Percentiles rank a stretch among this genome's conserved stretches.
phyloP scores from a whole-genome alignment of 129 eudicot species.

The Centaurea solstitialis region DNA sequence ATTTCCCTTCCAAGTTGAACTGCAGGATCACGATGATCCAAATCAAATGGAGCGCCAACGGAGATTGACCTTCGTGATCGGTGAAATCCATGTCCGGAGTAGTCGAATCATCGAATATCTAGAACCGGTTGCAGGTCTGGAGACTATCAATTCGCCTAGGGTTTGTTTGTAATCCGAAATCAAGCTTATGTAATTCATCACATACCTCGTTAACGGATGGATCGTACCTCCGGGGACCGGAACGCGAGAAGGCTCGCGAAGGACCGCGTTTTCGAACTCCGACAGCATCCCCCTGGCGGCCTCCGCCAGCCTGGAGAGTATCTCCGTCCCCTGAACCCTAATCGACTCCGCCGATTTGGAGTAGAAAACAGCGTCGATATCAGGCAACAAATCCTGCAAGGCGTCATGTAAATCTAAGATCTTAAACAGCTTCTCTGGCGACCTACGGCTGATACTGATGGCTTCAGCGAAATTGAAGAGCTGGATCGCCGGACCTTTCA shows the following conservation, averaged over 20 bases:
- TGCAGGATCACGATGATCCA: conserved; percentile 61
- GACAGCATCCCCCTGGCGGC: conserved; percentile 73
- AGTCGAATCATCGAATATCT: conserved; percentile 54
- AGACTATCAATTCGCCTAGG: conserved; percentile 54
- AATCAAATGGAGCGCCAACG: conserved; percentile 62
- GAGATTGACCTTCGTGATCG: conserved; percentile 54
- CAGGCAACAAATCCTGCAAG: conserved; percentile 62
- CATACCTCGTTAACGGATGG: conserved; percentile 86
- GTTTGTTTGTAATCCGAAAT: conserved; percentile 72
- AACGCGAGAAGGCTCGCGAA: conserved; percentile 59
- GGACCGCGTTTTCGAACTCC: conserved; percentile 78
- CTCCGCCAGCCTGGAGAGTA: conserved; percentile 69
- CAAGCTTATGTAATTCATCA: conserved; percentile 83
- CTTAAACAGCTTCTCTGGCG: conserved; percentile 82
- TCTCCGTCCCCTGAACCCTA: conserved; percentile 68
- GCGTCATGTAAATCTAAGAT: conserved; percentile 73
- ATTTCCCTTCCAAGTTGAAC: conserved; percentile 66
- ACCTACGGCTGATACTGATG: conserved; percentile 60
- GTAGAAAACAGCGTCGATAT: conserved; percentile 59
- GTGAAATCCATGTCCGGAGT: conserved; percentile 62
- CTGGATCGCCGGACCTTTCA: conserved; percentile 62
- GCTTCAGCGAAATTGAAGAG: conserved; percentile 77
- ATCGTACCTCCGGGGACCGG: conserved; percentile 91
- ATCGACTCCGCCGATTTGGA: conserved; percentile 48
- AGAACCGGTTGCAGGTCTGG: conserved; percentile 59